A percentile compares a stretch with the other conserved stretches of the same genome.
These are phyloP conservation scores for Carnegiea gigantea DNA, from an alignment of 179 eudicot genomes.

Conservation along the genomic window DNA sequence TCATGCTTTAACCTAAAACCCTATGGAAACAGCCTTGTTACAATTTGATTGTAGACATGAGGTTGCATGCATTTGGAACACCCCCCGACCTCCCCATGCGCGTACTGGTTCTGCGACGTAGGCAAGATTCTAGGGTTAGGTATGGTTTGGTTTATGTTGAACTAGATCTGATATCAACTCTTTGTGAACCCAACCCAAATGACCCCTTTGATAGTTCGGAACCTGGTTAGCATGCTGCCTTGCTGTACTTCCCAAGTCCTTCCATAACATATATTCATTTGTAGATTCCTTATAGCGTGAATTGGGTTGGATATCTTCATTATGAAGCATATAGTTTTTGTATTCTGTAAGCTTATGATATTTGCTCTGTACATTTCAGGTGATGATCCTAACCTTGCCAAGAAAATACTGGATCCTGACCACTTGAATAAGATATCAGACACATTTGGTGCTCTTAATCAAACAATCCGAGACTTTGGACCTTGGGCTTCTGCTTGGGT, in stretches of 20 bases:
- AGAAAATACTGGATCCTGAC: slow-evolving; percentile 69
- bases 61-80: too few relatives aligned
- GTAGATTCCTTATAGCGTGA: not conserved
- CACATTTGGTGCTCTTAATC: slow-evolving; percentile 44
- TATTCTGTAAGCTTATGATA: not conserved
- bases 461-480: slow-evolving; percentile 53
- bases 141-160: too few relatives aligned
- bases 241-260: not conserved
- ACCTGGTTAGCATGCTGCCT: not conserved
- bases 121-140: too few relatives aligned
- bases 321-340: not conserved
- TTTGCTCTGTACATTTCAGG: slow-evolving; percentile 46
- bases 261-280: not conserved
- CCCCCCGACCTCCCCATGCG: too few relatives aligned
- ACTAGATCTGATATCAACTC: too few relatives aligned
- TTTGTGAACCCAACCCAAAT: not conserved
- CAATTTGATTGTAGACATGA: too few relatives aligned
- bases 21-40: too few relatives aligned
- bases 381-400: slow-evolving; percentile 57
- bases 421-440: slow-evolving; percentile 42
- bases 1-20: too few relatives aligned
- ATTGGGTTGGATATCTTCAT: not conserved
- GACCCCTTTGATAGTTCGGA: not conserved
- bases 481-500: slow-evolving; percentile 98
- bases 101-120: too few relatives aligned